Conservation (phyloP, 345 rosid genomes). For the Streptanthus diversifolius region DNA sequence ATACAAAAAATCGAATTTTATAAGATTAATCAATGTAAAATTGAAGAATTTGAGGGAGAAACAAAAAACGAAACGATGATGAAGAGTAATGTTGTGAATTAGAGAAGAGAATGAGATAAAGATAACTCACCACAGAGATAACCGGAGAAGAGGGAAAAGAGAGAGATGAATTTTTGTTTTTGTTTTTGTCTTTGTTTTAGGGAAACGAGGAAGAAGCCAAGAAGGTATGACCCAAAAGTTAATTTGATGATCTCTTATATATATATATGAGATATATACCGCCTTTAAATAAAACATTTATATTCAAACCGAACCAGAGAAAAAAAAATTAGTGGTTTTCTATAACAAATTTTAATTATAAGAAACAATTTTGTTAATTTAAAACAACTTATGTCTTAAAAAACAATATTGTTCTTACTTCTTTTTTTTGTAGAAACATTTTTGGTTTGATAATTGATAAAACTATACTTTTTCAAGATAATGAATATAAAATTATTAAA, state of each 20-base stretch:
- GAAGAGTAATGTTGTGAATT: background rate
- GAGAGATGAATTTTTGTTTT: conserved; percentile 3
- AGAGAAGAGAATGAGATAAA: background rate
- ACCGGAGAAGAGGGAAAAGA: conserved; percentile 19
- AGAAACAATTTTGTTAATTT: background rate
- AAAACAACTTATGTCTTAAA: background rate
- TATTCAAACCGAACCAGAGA: background rate
- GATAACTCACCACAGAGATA: conserved; percentile 21
- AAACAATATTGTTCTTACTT: background rate
- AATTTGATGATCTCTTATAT: background rate
- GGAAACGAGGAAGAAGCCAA: background rate
- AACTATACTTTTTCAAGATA: background rate
- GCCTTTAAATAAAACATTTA: background rate
- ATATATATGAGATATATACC: conserved; percentile 1
- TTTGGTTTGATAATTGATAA: background rate
- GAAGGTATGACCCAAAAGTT: background rate
- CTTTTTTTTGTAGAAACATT: background rate
- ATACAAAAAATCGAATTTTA: background rate
- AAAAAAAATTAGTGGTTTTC: background rate
- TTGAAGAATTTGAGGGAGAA: background rate
- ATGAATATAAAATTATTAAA: too few relatives aligned
- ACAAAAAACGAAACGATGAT: background rate
- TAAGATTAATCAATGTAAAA: background rate
- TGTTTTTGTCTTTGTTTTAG: background rate
- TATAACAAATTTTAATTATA: background rate